Evolutionary conservation across 345 rosid species (phyloP).

Genomic region (Heritiera littoralis): DNA sequence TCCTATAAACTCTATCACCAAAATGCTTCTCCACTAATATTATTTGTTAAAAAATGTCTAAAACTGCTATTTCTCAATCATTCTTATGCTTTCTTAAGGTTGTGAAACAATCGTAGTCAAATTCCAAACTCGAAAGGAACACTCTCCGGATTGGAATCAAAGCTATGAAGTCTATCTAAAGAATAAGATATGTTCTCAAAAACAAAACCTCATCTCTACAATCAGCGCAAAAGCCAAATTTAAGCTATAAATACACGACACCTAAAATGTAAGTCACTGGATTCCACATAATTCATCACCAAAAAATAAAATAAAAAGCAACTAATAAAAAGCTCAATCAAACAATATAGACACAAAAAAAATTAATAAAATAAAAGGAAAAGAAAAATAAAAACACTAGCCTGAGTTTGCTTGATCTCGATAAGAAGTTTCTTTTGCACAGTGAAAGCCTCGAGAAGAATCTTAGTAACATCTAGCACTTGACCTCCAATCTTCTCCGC

Average conservation of each 20-base stretch:
- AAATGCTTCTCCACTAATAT: not conserved
- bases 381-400: constrained; percentile 13
- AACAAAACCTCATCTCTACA: not conserved
- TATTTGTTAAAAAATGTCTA: not conserved
- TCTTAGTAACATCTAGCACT: constrained; percentile 70
- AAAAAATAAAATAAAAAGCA: not conserved
- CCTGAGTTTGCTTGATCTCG: constrained; percentile 73
- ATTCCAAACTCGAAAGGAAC: not conserved
- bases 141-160: not conserved
- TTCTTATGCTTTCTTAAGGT: not conserved
- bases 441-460: constrained; percentile 64
- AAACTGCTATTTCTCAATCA: not conserved
- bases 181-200: not conserved
- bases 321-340: not conserved
- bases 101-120: not conserved
- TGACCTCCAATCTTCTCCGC: constrained; percentile 93
- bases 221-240: not conserved
- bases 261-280: not conserved
- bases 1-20: not conserved
- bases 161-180: not conserved
- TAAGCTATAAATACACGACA: not conserved
- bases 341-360: not conserved
- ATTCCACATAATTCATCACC: not conserved
- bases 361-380: not conserved
- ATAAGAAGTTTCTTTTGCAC: constrained; percentile 68